phyloP scores from a whole-genome alignment of 768 basidiomycete genomes.

The button mushroom (Agaricus bisporus) region DNA sequence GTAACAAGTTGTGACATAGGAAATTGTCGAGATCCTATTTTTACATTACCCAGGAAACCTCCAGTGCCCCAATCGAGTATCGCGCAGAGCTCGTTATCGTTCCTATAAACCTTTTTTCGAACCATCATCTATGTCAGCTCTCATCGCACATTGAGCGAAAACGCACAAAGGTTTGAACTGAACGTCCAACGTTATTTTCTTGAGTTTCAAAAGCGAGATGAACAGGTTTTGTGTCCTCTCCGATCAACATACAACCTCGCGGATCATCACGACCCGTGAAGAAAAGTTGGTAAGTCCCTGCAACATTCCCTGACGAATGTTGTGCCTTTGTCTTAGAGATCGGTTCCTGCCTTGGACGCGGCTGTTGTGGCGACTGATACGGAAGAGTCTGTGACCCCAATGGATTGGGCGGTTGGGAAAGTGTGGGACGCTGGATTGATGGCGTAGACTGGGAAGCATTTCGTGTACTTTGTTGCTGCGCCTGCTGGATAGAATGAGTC shows the following conservation, averaged over 20 bases:
- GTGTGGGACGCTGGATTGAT: background rate
- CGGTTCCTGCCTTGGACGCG: background rate
- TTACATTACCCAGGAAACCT: constrained; percentile 49
- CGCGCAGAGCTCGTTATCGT: constrained; percentile 44
- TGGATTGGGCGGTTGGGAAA: background rate
- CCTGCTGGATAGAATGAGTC: background rate
- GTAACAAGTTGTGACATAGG: constrained; percentile 61
- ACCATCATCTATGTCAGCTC: constrained; percentile 9
- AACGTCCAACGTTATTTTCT: constrained; percentile 32
- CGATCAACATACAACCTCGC: constrained; percentile 61
- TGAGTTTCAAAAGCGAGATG: constrained; percentile 66
- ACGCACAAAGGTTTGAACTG: constrained; percentile 46
- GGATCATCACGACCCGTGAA: constrained; percentile 70
- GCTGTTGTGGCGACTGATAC: constrained; percentile 2
- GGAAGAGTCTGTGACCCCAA: background rate
- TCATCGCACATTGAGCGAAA: constrained; percentile 9
- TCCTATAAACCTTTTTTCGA: constrained; percentile 31
- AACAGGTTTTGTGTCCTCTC: constrained; percentile 51
- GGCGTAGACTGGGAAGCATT: background rate
- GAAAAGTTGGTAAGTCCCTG: constrained; percentile 49
- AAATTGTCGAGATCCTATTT: constrained; percentile 45
- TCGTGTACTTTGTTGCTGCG: background rate
- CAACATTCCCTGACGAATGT: constrained; percentile 12
- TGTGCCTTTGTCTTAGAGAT: background rate
- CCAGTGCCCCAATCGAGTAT: constrained; percentile 46